Evolutionary conservation across 768 basidiomycete genomes (phyloP).

Genomic region (Boletus vermiculosoides): DNA sequence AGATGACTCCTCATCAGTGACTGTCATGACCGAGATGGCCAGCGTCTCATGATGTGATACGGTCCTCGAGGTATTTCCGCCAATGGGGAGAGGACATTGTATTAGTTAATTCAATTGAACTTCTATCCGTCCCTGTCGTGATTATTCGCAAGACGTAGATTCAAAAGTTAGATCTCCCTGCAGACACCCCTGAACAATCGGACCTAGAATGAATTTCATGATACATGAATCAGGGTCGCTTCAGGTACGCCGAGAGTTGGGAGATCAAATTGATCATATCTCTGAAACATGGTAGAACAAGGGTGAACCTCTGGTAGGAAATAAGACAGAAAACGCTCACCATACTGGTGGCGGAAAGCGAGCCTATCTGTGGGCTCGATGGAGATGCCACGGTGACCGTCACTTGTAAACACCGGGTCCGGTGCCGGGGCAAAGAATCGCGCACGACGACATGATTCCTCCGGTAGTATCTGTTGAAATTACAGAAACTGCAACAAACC

Average conservation of each 20-base stretch:
- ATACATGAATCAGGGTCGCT: slow-evolving; percentile 29
- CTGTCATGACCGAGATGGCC: background rate
- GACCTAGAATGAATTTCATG: slow-evolving; percentile 22
- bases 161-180: slow-evolving; percentile 18
- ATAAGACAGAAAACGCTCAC: background rate
- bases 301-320: background rate
- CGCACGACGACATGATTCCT: slow-evolving; percentile 9
- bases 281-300: background rate
- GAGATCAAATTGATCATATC: slow-evolving; percentile 18
- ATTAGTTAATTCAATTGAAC: slow-evolving; percentile 3
- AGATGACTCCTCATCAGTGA: background rate
- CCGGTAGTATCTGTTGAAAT: slow-evolving; percentile 2
- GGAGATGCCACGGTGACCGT: slow-evolving; percentile 9
- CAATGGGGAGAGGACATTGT: slow-evolving; percentile 8
- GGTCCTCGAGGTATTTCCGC: slow-evolving; percentile 23
- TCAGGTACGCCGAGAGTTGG: slow-evolving; percentile 16
- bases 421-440: slow-evolving; percentile 20
- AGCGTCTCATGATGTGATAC: slow-evolving; percentile 2
- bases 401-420: slow-evolving; percentile 11
- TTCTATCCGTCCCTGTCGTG: slow-evolving; percentile 30
- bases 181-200: slow-evolving; percentile 21
- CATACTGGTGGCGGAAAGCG: background rate
- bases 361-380: background rate
- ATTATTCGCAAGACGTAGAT: slow-evolving; percentile 16
- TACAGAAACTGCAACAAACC: slow-evolving; percentile 4